Base-by-base conservation (phyloP, 257 asterid genomes). In the Ophiorrhiza pumila region DNA sequence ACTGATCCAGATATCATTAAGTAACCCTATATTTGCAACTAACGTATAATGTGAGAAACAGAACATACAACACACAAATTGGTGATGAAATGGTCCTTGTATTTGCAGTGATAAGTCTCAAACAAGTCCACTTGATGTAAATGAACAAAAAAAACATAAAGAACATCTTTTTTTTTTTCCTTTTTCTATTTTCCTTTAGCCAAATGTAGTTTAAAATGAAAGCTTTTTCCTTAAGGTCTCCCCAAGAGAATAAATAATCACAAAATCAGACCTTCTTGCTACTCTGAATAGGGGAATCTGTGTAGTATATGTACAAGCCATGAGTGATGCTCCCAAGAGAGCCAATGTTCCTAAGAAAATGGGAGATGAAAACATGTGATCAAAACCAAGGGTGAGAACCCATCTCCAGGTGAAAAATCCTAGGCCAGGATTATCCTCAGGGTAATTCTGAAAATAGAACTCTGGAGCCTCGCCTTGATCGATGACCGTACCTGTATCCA, bases 291-390 rank as follows among this genome's bases (percentile, higher is more conserved):
- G 75, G 43, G 99, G 97, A 69, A 89, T 80, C 84, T 94, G 97
- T 57, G 87, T 90, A 55, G 98, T 90, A 81, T 85, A 86, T 27
- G 97, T 88, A 77, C 98, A 86, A 56, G 98, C 97, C 88, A 92
- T 89, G 60, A 92, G 95, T 57, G 99, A 95, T 72, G 91, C 89
- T 71, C 90, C 97, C 75, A 95, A 74, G 52, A 95, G 92, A 78
- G 71, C 23, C 65, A 89, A 60, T 11, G 97, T 82, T 75, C 85
- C 96, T 32, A 92, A 71, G 83, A 95, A 92, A 62, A 90, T 25
- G 1, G 99, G 97, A 62, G 90, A 95, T 0, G 96, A 87, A 77
- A 83, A 95, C 97, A 95, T 92, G 83, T 87, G 97, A 81, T 90
- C 96, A 22, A 95, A 88, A 47, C 96, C 94, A 18, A 89, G 89